phyloP scores from a whole-genome alignment of 345 rosid species.

The Balakata baccata region DNA sequence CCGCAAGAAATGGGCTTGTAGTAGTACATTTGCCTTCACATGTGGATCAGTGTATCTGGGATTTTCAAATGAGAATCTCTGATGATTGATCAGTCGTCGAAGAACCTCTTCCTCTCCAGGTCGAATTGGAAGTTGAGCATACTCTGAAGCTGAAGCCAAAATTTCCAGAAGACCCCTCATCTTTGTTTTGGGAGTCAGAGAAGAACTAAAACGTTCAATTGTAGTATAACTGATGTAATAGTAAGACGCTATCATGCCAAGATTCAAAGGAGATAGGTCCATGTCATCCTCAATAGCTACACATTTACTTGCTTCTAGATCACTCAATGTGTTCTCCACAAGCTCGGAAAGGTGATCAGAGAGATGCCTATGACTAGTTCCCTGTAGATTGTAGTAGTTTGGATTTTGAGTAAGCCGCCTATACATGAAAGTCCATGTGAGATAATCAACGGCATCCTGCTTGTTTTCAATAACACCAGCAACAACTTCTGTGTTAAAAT shows the following conservation, averaged over 20 bases:
- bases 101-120: slow-evolving; percentile 90
- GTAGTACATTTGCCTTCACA: slow-evolving; percentile 83
- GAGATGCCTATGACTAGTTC: slow-evolving; percentile 89
- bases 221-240: slow-evolving; percentile 85
- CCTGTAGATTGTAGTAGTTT: slow-evolving; percentile 94
- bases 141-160: slow-evolving; percentile 86
- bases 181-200: slow-evolving; percentile 74
- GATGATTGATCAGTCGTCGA: slow-evolving; percentile 73
- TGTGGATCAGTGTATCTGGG: slow-evolving; percentile 74
- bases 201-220: slow-evolving; percentile 85
- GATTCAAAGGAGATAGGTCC: slow-evolving; percentile 76
- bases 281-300: slow-evolving; percentile 71
- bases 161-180: slow-evolving; percentile 93
- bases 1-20: slow-evolving; percentile 93
- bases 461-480: slow-evolving; percentile 74
- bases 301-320: slow-evolving; percentile 80
- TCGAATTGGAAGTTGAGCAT: slow-evolving; percentile 64
- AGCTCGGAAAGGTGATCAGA: slow-evolving; percentile 97
- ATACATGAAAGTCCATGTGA: slow-evolving; percentile 95
- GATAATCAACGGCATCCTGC: slow-evolving; percentile 95
- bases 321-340: slow-evolving; percentile 76
- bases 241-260: slow-evolving; percentile 85
- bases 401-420: slow-evolving; percentile 91
- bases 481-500: slow-evolving; percentile 86
- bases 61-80: slow-evolving; percentile 84